Evolutionary conservation across 768 basidiomycete genomes (phyloP).

Genomic region (Psilocybe cubensis): DNA sequence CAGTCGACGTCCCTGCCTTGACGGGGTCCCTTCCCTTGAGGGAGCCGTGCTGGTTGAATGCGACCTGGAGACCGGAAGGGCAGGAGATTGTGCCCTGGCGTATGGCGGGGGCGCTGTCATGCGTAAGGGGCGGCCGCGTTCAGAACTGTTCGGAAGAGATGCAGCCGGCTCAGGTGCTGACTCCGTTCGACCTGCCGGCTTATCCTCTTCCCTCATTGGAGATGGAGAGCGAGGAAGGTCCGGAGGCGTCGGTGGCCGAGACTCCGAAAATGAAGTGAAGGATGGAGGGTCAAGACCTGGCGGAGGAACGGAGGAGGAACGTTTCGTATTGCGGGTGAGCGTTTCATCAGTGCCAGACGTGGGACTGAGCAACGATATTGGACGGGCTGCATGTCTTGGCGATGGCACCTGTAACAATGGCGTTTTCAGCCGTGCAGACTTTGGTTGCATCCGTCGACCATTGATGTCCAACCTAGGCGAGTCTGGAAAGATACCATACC

Average conservation of each 20-base stretch:
- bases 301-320: slow-evolving; percentile 22
- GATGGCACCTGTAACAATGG: slow-evolving; percentile 23
- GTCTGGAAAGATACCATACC: slow-evolving; percentile 39
- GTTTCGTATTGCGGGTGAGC: slow-evolving; percentile 7
- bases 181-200: background rate
- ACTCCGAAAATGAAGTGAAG: background rate
- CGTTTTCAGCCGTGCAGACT: slow-evolving; percentile 16
- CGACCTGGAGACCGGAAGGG: slow-evolving; percentile 14
- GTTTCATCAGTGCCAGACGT: slow-evolving; percentile 10
- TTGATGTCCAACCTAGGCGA: slow-evolving; percentile 28
- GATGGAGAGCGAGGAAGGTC: slow-evolving; percentile 6
- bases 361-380: slow-evolving; percentile 17
- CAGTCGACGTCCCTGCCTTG: slow-evolving; percentile 18
- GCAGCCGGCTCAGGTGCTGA: background rate
- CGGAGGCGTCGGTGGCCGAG: background rate
- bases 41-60: slow-evolving; percentile 7
- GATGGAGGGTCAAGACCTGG: slow-evolving; percentile 18
- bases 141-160: background rate
- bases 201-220: background rate
- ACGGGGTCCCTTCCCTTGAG: slow-evolving; percentile 4
- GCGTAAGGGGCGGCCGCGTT: slow-evolving; percentile 18
- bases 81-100: slow-evolving; percentile 16
- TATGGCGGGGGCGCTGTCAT: slow-evolving; percentile 22
- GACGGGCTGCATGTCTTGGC: slow-evolving; percentile 14
- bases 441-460: slow-evolving; percentile 18